Base-by-base conservation (phyloP, 2,329 filamentous ascomycete genomes). In the Hymenoscyphus linearis region DNA sequence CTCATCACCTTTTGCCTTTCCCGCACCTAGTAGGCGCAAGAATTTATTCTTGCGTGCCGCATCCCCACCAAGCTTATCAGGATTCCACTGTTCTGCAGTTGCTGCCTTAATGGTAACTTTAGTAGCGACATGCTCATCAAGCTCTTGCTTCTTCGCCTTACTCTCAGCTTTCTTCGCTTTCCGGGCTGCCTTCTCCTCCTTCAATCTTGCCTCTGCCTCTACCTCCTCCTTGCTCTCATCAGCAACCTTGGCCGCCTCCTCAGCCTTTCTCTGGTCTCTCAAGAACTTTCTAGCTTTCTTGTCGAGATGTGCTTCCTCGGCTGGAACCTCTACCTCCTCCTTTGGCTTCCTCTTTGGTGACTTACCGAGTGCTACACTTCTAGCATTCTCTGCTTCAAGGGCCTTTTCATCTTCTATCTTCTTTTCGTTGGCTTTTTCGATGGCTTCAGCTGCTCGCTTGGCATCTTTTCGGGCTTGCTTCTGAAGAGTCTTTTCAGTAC, bases 11-110 rank as follows among this genome's bases (percentile, higher is more conserved):
- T 55, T 34, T 7, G 37, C 55, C 52, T 62, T 62, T 3, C 55
- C 55, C 18, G 65, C 68, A 16, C 71, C 69, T 26, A 73, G 62
- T 16, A 73, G 58, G 52, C 71, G 66, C 52, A 72, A 47, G 50
- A 72, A 72, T 57, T 73, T 73, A 18, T 62, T 61, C 52, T 71
- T 67, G 14, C 71, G 64, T 12, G 65, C 64, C 6, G 64, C 66
- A 26, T 66, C 69, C 4, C 71, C 70, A 37, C 60, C 47, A n/a
- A 73, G 62, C 7, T 60, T 65, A 18, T 67, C 62, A 1, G 66
- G 58, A 36, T 67, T 68, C 64, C 67, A 70, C 57, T 65, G 65
- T 50, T 64, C 61, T n/a, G 58, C 59, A 22, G n/a, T n/a, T n/a
- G n/a, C n/a, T n/a, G n/a, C n/a, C n/a, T n/a, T n/a, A n/a, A n/a